phyloP scores from a whole-genome alignment of 257 asterid genomes.

The Solanum chmielewskii region DNA sequence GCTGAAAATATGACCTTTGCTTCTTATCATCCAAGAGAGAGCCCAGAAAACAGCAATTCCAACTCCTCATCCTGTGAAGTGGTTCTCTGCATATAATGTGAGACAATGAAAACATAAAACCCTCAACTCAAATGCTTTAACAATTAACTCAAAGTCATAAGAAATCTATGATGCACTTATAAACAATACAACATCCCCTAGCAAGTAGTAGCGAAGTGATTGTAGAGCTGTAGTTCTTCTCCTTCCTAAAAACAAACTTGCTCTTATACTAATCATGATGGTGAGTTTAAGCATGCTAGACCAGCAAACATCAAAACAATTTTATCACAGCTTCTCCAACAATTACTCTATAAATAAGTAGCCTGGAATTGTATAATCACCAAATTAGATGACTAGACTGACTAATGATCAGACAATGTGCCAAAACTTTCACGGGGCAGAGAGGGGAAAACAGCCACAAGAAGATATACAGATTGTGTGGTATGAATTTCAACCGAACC shows the following conservation, averaged over 20 bases:
- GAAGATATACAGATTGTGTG: not conserved
- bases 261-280: not conserved
- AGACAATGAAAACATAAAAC: not conserved
- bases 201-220: not conserved
- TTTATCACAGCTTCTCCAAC: not conserved
- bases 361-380: not conserved
- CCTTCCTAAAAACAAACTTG: not conserved
- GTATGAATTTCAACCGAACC: not conserved
- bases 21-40: conserved; percentile 32
- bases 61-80: conserved; percentile 66
- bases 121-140: not conserved
- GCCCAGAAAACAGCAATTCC: conserved; percentile 82
- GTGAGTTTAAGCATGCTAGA: not conserved
- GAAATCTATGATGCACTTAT: not conserved
- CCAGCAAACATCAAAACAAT: not conserved
- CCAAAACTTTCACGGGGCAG: not conserved
- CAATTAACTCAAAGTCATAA: not conserved
- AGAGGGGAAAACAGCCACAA: not conserved
- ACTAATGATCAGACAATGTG: not conserved
- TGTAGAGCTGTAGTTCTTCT: not conserved
- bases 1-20: not conserved
- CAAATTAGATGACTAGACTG: not conserved
- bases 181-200: not conserved
- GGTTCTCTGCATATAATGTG: conserved; percentile 47
- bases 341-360: not conserved